Percentiles rank a stretch among this genome's conserved stretches.
Evolutionary conservation across 2,329 filamentous ascomycete species (phyloP).

Genomic region (Ophiocordyceps robertsii): DNA sequence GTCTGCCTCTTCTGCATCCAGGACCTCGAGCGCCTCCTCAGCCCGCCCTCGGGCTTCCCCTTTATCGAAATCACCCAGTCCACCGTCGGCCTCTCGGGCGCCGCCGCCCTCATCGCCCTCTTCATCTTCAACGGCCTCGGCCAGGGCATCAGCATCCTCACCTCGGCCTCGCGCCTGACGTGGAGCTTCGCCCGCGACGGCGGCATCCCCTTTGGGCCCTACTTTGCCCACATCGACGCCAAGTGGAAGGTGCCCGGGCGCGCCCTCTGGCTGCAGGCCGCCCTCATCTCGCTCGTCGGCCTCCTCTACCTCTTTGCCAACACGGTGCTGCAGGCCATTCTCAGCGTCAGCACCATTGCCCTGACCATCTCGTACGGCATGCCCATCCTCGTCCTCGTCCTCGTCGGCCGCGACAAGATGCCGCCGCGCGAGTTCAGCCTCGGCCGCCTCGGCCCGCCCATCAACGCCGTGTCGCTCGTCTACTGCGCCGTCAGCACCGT

Average conservation of each 20-base stretch:
- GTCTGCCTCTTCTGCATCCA: conserved; percentile 38
- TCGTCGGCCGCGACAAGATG: conserved; percentile 37
- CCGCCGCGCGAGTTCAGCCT: conserved; percentile 31
- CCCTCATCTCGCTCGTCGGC: conserved; percentile 29
- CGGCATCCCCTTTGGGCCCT: conserved; percentile 29
- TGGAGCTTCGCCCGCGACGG: conserved; percentile 43
- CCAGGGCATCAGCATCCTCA: conserved; percentile 36
- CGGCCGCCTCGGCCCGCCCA: conserved; percentile 26
- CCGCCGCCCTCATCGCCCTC: conserved; percentile 29
- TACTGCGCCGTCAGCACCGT: conserved; percentile 38
- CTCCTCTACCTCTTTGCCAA: conserved; percentile 40
- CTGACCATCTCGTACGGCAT: conserved; percentile 35
- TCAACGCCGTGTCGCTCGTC: conserved; percentile 34
- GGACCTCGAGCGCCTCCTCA: conserved; percentile 25
- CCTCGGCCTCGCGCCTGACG: conserved; percentile 35
- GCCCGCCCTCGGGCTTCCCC: conserved; percentile 25
- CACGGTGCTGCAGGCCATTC: conserved; percentile 37
- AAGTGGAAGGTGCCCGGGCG: conserved; percentile 38
- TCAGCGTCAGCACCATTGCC: conserved; percentile 42
- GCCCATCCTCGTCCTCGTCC: conserved; percentile 33
- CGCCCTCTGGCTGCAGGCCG: conserved; percentile 36
- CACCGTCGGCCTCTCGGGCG: conserved; percentile 21
- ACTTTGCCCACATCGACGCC: conserved; percentile 27
- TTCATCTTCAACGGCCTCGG: conserved; percentile 43
- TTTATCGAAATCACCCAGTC: conserved; percentile 33